Percentiles rank a stretch among this genome's conserved stretches.
Conservation (phyloP, 23 red algal species). For the Gracilaria caudata region DNA sequence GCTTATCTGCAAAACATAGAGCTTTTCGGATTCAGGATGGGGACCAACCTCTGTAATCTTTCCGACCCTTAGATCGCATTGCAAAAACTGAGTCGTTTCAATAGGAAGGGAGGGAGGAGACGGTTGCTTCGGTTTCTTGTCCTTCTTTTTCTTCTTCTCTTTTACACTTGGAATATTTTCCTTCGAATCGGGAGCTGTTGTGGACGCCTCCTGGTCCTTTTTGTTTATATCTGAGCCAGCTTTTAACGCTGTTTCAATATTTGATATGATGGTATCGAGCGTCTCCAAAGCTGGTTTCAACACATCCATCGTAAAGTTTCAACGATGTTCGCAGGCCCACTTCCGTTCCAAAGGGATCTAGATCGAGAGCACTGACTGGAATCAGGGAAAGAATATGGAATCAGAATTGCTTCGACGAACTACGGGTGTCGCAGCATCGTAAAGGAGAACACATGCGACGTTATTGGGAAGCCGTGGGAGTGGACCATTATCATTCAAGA, state of each 20-base stretch:
- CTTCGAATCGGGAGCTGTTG: neutral
- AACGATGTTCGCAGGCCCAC: no score
- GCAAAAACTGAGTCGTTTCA: slow-evolving; percentile 52
- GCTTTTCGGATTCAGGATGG: slow-evolving; percentile 69
- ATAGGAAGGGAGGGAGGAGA: neutral
- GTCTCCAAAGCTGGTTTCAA: slow-evolving; percentile 9
- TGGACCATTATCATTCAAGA: no score
- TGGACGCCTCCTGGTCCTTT: neutral
- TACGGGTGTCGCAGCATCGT: no score
- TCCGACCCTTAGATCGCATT: slow-evolving; percentile 77
- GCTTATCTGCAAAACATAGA: slow-evolving; percentile 71
- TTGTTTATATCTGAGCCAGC: neutral
- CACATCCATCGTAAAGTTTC: neutral
- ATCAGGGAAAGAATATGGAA: no score
- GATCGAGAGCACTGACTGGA: neutral
- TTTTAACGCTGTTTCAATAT: slow-evolving; percentile 18
- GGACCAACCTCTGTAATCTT: slow-evolving; percentile 19
- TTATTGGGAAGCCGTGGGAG: no score
- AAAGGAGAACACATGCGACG: no score
- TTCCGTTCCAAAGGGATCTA: no score
- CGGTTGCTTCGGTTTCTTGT: slow-evolving; percentile 56
- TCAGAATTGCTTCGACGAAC: no score
- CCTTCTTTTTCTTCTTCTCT: slow-evolving; percentile 61
- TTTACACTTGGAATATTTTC: neutral
- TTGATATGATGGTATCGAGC: slow-evolving; percentile 24